A percentile compares a stretch with the other conserved stretches of the same genome.
These are phyloP conservation scores for Durio zibethinus DNA, from an alignment of 345 rosid genomes.

Conservation along the genomic window DNA sequence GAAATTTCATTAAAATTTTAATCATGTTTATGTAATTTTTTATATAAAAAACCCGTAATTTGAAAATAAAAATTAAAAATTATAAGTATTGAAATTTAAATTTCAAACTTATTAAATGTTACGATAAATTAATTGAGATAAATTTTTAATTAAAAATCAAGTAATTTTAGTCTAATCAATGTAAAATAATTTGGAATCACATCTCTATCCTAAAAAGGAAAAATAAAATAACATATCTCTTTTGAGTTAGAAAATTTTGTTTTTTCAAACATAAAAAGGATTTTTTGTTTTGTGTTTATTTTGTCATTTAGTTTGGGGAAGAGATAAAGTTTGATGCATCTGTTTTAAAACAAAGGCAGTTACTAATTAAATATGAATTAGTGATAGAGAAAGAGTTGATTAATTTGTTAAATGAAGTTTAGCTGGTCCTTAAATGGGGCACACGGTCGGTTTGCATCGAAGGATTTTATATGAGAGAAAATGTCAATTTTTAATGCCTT, in stretches of 20 bases:
- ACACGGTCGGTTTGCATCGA: not conserved
- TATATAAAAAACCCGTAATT: too few relatives aligned
- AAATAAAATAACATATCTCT: too few relatives aligned
- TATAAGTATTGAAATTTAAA: too few relatives aligned
- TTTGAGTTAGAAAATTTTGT: not conserved
- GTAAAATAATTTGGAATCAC: too few relatives aligned
- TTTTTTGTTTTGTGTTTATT: not conserved
- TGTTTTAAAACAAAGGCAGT: not conserved
- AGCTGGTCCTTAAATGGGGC: not conserved
- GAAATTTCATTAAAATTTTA: too few relatives aligned
- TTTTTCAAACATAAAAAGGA: not conserved
- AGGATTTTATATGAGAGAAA: not conserved
- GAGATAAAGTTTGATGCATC: not conserved
- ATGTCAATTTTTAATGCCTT: slow-evolving; percentile 24
- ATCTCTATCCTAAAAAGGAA: too few relatives aligned
- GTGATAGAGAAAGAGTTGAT: not conserved
- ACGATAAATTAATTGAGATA: too few relatives aligned
- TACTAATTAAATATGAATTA: not conserved
- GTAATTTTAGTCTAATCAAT: not conserved
- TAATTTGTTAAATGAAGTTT: not conserved
- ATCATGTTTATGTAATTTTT: too few relatives aligned
- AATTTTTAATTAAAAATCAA: too few relatives aligned
- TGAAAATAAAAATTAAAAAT: too few relatives aligned
- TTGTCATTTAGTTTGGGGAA: not conserved
- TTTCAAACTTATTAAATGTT: too few relatives aligned